Percentiles rank a stretch among this genome's conserved stretches.
phyloP scores from a whole-genome alignment of 2,329 filamentous ascomycete species.

The Fusarium duplospermum region DNA sequence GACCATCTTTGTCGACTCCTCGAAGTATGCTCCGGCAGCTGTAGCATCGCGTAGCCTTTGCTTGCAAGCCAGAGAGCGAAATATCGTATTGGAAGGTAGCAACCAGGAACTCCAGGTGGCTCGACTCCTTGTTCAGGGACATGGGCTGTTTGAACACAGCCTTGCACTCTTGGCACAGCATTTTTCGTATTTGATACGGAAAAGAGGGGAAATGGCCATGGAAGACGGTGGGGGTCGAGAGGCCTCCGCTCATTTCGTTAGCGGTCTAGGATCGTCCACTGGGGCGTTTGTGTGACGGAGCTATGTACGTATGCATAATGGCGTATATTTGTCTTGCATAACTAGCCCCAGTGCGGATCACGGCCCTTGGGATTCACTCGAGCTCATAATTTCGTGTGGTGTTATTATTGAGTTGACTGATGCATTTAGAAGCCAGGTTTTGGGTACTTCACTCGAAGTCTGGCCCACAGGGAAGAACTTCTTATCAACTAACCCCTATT shows the following conservation, averaged over 20 bases:
- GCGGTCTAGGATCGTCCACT: not conserved
- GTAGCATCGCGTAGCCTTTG: not conserved
- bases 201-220: not conserved
- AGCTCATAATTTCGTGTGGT: not conserved
- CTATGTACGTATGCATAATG: not conserved
- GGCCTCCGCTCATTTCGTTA: not conserved
- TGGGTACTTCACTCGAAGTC: not conserved
- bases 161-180: conserved; percentile 11
- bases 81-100: not conserved
- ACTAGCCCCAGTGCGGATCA: no score
- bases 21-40: not conserved
- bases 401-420: not conserved
- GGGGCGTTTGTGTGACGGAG: not conserved
- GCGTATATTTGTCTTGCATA: not conserved
- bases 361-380: no score
- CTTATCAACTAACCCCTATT: not conserved
- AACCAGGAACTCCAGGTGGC: not conserved
- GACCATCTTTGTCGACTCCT: not conserved
- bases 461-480: no score
- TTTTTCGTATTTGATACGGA: not conserved
- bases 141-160: conserved; percentile 1
- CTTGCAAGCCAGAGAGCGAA: not conserved
- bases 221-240: not conserved
- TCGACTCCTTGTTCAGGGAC: not conserved
- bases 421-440: not conserved